phyloP scores from a whole-genome alignment of 1,284 basidiomycete species.

The Xerocomus minutiporus region DNA sequence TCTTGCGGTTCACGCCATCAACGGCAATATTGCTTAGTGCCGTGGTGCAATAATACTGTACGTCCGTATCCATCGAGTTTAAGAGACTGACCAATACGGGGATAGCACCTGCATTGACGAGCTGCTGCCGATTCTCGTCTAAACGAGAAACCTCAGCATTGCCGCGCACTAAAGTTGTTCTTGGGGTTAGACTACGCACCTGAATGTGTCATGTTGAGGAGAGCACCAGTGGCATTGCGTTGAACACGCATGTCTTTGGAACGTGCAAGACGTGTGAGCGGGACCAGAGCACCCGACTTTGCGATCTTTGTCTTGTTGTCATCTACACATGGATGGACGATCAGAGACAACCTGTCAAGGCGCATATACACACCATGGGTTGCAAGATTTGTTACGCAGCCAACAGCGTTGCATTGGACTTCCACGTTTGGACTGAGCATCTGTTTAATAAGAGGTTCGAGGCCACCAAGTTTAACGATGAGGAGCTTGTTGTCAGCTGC shows the following conservation, averaged over 20 bases:
- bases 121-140: constrained; percentile 97
- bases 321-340: constrained; percentile 45
- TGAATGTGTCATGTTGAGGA: constrained; percentile 99
- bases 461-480: constrained; percentile 96
- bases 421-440: constrained; percentile 99
- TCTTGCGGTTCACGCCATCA: constrained; percentile 91
- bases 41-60: constrained; percentile 99
- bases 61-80: constrained; percentile 97
- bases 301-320: constrained; percentile 99
- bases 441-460: constrained; percentile 97
- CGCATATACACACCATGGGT: constrained; percentile 75
- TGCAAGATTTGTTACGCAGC: constrained; percentile 98
- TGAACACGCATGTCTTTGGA: constrained; percentile 99
- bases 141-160: constrained; percentile 9
- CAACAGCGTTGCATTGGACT: constrained; percentile 99
- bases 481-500: constrained; percentile 98
- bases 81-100: constrained; percentile 94
- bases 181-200: constrained; percentile 46
- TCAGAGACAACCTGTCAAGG: constrained; percentile 10
- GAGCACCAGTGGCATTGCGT: constrained; percentile 95
- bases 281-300: constrained; percentile 96
- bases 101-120: constrained; percentile 98
- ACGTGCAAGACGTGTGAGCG: constrained; percentile 91
- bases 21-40: constrained; percentile 98
- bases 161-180: neutral